Base-by-base conservation (phyloP, 1,139 yeast species). In the Nakaseomyces delphensis region DNA sequence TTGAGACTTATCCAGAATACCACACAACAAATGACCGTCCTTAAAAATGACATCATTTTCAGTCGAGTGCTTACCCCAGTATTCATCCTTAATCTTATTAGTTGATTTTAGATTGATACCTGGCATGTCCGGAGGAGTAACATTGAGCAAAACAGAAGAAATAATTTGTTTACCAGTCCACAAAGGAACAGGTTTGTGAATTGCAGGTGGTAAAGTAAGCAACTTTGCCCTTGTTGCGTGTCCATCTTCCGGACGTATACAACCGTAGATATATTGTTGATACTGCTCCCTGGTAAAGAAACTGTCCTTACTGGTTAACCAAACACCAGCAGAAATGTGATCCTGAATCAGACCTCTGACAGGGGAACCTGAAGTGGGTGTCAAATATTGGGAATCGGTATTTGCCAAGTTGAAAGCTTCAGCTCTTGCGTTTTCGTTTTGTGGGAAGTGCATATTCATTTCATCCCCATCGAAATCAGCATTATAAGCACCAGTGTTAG, bases 381-480 rank as follows among this genome's bases (percentile, higher is more conserved):
- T 91, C 60, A 93, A 74, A 63, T 93, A 93, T 68, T 91, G 98
- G 48, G 94, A 84, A 66, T 93, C 96, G 9, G 98, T 91, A 63
- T 91, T 87, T 39, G 98, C 98, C 61, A 93, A 74, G 62, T 86
- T 77, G 58, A 86, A 72, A 3, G 98, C 98, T 69, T 93, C 99
- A 23, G 98, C 93, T 59, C 91, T 81, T 11, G 98, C 98, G 56
- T 86, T 86, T 69, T 91, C 97, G 65, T 85, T 89, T 69, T 93
- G 99, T 24, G 99, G 99, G 73, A 93, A 91, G 69, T 93, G 99
- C 96, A 93, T 83, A 64, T 93, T 93, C 99, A 93, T 93, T 71
- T 93, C 99, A 68, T 93, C 99, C 71, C 99, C 99, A 69, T 93
- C 99, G 59, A 93, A 93, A 76, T 93, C 99, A 35, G 98, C 98